These are phyloP conservation scores for Medicago ruthenica DNA, from an alignment of 306 rosid genomes.

Conservation along the genomic window DNA sequence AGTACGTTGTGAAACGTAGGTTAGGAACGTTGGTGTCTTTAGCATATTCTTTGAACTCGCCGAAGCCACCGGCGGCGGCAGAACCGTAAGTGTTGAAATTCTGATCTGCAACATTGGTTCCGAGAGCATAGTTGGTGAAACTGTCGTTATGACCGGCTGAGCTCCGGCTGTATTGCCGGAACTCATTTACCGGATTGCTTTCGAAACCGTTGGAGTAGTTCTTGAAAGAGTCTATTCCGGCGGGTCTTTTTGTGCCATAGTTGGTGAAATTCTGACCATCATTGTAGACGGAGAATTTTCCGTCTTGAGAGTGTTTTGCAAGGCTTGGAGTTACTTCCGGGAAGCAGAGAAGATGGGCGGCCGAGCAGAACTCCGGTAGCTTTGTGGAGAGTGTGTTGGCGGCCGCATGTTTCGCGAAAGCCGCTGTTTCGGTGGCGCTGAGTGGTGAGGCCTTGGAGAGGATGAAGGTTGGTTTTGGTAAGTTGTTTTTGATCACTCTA, in stretches of 20 bases:
- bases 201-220: slow-evolving; percentile 54
- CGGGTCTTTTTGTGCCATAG: slow-evolving; percentile 61
- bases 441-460: slow-evolving; percentile 77
- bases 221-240: slow-evolving; percentile 66
- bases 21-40: slow-evolving; percentile 55
- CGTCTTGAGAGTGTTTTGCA: slow-evolving; percentile 51
- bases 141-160: slow-evolving; percentile 59
- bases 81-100: slow-evolving; percentile 68
- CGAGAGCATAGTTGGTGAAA: slow-evolving; percentile 55
- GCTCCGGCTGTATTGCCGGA: slow-evolving; percentile 75
- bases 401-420: slow-evolving; percentile 58
- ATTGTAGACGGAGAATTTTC: slow-evolving; percentile 49
- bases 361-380: slow-evolving; percentile 71
- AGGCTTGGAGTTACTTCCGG: slow-evolving; percentile 58
- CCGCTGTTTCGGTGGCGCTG: slow-evolving; percentile 55
- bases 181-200: slow-evolving; percentile 53
- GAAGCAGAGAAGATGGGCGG: slow-evolving; percentile 80
- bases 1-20: slow-evolving; percentile 67
- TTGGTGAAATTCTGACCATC: slow-evolving; percentile 66
- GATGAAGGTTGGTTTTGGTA: slow-evolving; percentile 59
- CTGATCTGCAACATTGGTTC: slow-evolving; percentile 62
- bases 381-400: slow-evolving; percentile 59
- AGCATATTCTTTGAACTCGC: slow-evolving; percentile 65
- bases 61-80: slow-evolving; percentile 56
- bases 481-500: slow-evolving; percentile 53